These are phyloP conservation scores for Kodamaea restingae DNA, from an alignment of 805 yeast species.

Conservation along the genomic window DNA sequence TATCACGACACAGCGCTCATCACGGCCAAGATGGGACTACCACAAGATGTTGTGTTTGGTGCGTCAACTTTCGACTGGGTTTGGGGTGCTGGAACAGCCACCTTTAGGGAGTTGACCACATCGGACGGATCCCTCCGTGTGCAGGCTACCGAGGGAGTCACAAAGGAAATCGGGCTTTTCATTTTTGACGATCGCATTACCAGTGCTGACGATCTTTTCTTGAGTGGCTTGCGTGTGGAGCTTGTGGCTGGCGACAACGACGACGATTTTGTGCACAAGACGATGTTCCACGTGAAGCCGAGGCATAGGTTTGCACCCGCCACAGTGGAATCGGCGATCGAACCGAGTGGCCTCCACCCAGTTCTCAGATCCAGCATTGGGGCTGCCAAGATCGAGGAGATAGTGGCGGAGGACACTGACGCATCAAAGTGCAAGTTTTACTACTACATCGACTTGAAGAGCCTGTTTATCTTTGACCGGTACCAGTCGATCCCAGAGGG, in stretches of 20 bases:
- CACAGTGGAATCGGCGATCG: constrained; percentile 6
- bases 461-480: constrained; percentile 34
- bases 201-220: constrained; percentile 30
- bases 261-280: constrained; percentile 25
- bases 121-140: constrained; percentile 2
- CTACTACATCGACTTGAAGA: constrained; percentile 29
- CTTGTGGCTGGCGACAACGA: constrained; percentile 18
- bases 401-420: constrained; percentile 21
- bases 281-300: constrained; percentile 41
- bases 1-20: constrained; percentile 15
- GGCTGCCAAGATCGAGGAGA: constrained; percentile 8
- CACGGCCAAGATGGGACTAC: background rate
- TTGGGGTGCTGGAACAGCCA: background rate
- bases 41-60: background rate
- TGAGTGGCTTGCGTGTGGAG: constrained; percentile 33
- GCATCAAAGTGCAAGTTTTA: constrained; percentile 27
- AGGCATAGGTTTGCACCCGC: constrained; percentile 23
- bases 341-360: constrained; percentile 37
- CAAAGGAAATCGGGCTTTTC: constrained; percentile 38
- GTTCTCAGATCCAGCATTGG: constrained; percentile 17
- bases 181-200: constrained; percentile 24
- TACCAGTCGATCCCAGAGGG: constrained; percentile 30
- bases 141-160: constrained; percentile 1
- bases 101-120: constrained; percentile 2
- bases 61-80: constrained; percentile 5